A percentile compares a stretch with the other conserved stretches of the same genome.
Conservation (phyloP, 1,284 basidiomycete species). For the Rhodotorula sp. region DNA sequence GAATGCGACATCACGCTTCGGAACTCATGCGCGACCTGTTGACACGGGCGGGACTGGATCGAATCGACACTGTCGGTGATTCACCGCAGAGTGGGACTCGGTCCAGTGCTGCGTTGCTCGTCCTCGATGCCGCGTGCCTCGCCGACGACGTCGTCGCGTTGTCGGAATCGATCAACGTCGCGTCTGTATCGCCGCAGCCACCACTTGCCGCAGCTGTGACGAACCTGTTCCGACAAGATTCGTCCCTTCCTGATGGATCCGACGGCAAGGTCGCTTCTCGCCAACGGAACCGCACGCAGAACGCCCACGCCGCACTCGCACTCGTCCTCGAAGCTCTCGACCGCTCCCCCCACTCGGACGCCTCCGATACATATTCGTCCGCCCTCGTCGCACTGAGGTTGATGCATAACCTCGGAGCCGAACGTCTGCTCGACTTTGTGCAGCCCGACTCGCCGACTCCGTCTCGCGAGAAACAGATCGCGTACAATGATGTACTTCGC, state of each 20-base stretch:
- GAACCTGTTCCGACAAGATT: no score
- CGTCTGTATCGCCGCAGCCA: no score
- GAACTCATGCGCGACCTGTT: conserved; percentile 2
- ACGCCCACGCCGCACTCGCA: neutral
- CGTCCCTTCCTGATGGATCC: neutral
- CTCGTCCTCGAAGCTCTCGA: conserved; percentile 1
- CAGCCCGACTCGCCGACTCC: neutral
- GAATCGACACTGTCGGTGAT: neutral
- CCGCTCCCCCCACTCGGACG: neutral
- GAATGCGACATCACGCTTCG: neutral
- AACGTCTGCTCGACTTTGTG: conserved; percentile 2
- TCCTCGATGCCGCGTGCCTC: conserved; percentile 10
- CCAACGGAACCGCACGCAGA: neutral
- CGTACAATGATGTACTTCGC: conserved; percentile 6
- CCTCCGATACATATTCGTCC: neutral
- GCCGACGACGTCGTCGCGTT: neutral
- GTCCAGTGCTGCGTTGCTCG: conserved; percentile 8
- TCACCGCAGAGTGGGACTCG: neutral
- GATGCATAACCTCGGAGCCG: neutral
- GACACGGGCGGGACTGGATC: neutral
- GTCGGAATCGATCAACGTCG: neutral
- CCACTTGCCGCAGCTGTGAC: no score
- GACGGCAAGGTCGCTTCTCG: neutral
- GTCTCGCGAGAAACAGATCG: neutral
- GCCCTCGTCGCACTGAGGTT: conserved; percentile 4